phyloP scores from a whole-genome alignment of 768 basidiomycete species.

The Boletellus emodensis region DNA sequence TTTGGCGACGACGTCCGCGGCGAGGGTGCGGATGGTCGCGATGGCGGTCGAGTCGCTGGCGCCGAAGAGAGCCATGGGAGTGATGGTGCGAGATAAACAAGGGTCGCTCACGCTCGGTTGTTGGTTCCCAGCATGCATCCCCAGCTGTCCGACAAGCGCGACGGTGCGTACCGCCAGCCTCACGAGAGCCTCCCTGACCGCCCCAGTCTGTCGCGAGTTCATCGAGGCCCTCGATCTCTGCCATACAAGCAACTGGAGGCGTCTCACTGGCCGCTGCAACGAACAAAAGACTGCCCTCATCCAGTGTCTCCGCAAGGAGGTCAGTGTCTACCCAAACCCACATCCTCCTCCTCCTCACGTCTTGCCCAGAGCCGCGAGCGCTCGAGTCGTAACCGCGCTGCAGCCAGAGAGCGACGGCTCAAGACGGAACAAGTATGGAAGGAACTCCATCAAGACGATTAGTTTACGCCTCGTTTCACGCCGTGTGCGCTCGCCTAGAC shows the following conservation, averaged over 20 bases:
- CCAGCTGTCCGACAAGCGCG: slow-evolving; percentile 64
- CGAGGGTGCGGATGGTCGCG: slow-evolving; percentile 72
- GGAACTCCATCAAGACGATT: slow-evolving; percentile 54
- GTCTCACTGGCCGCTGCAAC: slow-evolving; percentile 70
- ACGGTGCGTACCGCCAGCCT: slow-evolving; percentile 35
- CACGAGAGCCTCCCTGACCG: slow-evolving; percentile 1
- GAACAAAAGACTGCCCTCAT: slow-evolving; percentile 63
- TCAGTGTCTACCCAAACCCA: slow-evolving; percentile 33
- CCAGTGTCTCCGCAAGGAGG: slow-evolving; percentile 68
- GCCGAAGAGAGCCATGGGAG: slow-evolving; percentile 39
- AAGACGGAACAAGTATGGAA: slow-evolving; percentile 59
- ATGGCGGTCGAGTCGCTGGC: slow-evolving; percentile 54
- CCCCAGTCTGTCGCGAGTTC: slow-evolving; percentile 67
- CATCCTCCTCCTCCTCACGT: slow-evolving; percentile 1
- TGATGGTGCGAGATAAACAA: slow-evolving; percentile 13
- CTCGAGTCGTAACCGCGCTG: slow-evolving; percentile 54
- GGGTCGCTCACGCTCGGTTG: too few relatives aligned
- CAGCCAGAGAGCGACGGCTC: slow-evolving; percentile 51
- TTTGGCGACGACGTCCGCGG: slow-evolving; percentile 74
- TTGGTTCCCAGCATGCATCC: slow-evolving; percentile 64
- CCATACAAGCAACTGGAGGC: slow-evolving; percentile 59
- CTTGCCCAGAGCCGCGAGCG: slow-evolving; percentile 54
- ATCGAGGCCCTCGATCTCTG: slow-evolving; percentile 74
- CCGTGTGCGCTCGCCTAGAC: background rate
- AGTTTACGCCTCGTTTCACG: background rate